Percentiles rank a stretch among this genome's conserved stretches.
phyloP scores from a whole-genome alignment of 1,139 yeast genomes.

The Hansenula lynferdii region DNA sequence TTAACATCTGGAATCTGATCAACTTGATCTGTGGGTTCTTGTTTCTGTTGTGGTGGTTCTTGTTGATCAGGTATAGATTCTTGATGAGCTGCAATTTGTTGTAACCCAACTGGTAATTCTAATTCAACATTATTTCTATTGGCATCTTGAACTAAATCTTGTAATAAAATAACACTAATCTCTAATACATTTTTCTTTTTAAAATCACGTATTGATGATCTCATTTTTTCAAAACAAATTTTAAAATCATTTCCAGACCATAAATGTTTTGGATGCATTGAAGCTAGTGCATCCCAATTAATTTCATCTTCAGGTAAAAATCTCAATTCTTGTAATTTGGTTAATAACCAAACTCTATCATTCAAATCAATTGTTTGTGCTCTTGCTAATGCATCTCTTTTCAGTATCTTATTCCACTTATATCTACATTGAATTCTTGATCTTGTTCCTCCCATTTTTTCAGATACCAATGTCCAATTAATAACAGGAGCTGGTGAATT shows the following conservation, averaged over 20 bases:
- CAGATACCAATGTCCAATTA: slow-evolving; percentile 91
- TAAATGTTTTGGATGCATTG: slow-evolving; percentile 34
- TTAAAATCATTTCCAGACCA: slow-evolving; percentile 45
- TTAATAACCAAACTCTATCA: slow-evolving; percentile 55
- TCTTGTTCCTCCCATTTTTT: slow-evolving; percentile 80
- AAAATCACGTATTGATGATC: slow-evolving; percentile 33
- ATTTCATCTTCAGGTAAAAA: slow-evolving; percentile 44
- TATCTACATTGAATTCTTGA: slow-evolving; percentile 92
- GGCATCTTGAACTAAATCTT: slow-evolving; percentile 18
- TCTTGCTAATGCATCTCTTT: slow-evolving; percentile 50
- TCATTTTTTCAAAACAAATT: slow-evolving; percentile 41
- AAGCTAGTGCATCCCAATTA: slow-evolving; percentile 60
- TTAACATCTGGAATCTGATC: too few species aligned
- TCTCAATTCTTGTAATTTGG: slow-evolving; percentile 43
- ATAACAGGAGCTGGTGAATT: slow-evolving; percentile 33
- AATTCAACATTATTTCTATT: slow-evolving; percentile 10
- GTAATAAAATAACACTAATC: slow-evolving; percentile 25
- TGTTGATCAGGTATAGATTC: too few species aligned
- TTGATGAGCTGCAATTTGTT: slow-evolving; percentile 6
- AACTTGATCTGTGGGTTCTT: background rate
- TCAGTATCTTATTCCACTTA: slow-evolving; percentile 82
- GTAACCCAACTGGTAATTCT: slow-evolving; percentile 19
- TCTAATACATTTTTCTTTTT: slow-evolving; percentile 36
- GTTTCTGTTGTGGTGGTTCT: too few species aligned
- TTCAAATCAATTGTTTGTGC: slow-evolving; percentile 44